Percentiles rank a stretch among this genome's conserved stretches.
Conservation (phyloP, 2,329 filamentous ascomycete genomes). For the Talaromyces sp. region DNA sequence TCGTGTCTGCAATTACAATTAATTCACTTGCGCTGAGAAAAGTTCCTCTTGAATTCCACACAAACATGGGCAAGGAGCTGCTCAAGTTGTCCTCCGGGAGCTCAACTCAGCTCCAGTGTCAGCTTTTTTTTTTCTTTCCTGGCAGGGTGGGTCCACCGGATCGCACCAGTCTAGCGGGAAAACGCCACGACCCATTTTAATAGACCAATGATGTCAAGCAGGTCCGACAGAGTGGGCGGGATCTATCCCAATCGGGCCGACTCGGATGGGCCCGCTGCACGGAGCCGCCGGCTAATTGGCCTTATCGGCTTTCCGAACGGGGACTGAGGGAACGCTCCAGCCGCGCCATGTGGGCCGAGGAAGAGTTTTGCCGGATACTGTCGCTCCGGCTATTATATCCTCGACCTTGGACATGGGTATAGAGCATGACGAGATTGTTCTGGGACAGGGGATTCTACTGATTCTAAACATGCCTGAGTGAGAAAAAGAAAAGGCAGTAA, state of each 20-base stretch:
- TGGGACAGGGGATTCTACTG: no score
- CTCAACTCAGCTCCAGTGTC: not conserved
- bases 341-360: not conserved
- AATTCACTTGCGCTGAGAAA: no score
- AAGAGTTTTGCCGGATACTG: not conserved
- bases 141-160: not conserved
- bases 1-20: not conserved
- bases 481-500: not conserved
- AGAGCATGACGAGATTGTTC: no score
- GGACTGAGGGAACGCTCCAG: not conserved
- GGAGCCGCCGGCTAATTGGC: not conserved
- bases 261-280: not conserved
- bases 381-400: no score
- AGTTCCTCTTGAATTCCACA: no score
- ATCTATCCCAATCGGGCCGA: slow-evolving; percentile 3
- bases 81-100: not conserved
- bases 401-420: no score
- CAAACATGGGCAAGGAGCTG: not conserved
- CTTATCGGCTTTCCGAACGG: slow-evolving; percentile 4
- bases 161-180: not conserved
- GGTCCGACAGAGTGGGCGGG: not conserved
- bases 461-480: not conserved
- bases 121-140: not conserved
- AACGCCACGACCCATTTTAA: not conserved
- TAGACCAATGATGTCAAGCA: not conserved